Evolutionary conservation across 371 early-diverging fungal species (phyloP), one percentile per base, ranked within the genome.

Genomic region (Mucor lusitanicus): DNA sequence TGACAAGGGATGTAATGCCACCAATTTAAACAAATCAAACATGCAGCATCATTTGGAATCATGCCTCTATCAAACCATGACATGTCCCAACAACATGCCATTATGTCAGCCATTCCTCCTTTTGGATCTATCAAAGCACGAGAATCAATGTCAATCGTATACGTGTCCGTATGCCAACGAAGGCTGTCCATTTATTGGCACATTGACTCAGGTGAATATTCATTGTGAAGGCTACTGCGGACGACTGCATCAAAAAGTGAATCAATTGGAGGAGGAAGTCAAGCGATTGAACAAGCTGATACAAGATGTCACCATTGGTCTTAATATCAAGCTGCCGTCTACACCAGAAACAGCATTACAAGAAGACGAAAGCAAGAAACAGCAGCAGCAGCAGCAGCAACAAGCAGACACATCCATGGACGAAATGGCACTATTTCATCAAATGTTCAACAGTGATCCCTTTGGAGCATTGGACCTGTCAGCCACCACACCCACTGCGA

Each of bases 141-240:
- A 81, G 50, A 67, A 59, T 32, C 55, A 71, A 67, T 84, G 84
- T 61, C 69, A 65, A 54, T 80, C 77, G 21, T 84, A 78, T 64
- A 64, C 66, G 3, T 84, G 84, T 60, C 70, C 70, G 4, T 84
- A 72, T 46, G 71, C 72, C 1, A 25, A 48, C 11, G 76, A 75
- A 68, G 84, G 84, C 0, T 84, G 84, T 63, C 55, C 76, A 1
- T 84, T 73, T 67, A 59, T 80, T 6, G 82, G 74, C 5, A 78
- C 82, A 0, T 33, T 71, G 12, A 23, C 61, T 3, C 75, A 84
- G 37, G 71, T 60, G 15, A 70, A 70, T 6, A 62, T 40, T 13
- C 84, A 84, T 54, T 73, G 77, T 19, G 75, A 80, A 13, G 42
- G 37, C 15, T 81, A 84, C 21, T 84, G 84, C 23, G 80, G 80